phyloP scores from a whole-genome alignment of 768 basidiomycete genomes.

The Inosperma sp. region DNA sequence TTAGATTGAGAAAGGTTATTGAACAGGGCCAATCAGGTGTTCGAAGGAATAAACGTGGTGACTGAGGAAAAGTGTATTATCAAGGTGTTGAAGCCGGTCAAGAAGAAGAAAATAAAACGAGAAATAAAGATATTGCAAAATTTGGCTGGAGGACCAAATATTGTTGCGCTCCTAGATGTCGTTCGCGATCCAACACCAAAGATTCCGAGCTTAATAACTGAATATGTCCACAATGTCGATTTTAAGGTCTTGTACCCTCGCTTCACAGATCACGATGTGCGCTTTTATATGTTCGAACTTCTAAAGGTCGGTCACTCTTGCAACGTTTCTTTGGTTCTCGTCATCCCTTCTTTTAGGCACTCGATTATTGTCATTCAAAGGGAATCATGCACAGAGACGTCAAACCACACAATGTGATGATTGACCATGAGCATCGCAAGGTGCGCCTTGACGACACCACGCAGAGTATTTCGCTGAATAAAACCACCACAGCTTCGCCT shows the following conservation, averaged over 20 bases:
- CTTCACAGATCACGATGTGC: slow-evolving; percentile 92
- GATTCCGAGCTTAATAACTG: slow-evolving; percentile 94
- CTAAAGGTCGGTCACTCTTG: slow-evolving; percentile 59
- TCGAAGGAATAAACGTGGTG: slow-evolving; percentile 88
- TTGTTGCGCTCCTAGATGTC: slow-evolving; percentile 90
- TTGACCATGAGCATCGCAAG: slow-evolving; percentile 95
- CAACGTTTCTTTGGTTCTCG: neutral
- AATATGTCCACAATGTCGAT: slow-evolving; percentile 97
- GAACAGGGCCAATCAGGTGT: slow-evolving; percentile 51
- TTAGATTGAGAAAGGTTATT: slow-evolving; percentile 6
- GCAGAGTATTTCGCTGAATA: slow-evolving; percentile 12
- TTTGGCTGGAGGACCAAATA: slow-evolving; percentile 91
- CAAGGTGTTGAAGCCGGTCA: slow-evolving; percentile 97
- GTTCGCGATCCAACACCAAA: slow-evolving; percentile 95
- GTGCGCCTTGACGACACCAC: slow-evolving; percentile 37
- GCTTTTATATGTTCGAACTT: slow-evolving; percentile 95
- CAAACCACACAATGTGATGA: slow-evolving; percentile 99
- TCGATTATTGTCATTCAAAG: slow-evolving; percentile 97
- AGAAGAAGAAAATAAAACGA: slow-evolving; percentile 99
- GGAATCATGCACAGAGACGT: slow-evolving; percentile 99
- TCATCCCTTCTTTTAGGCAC: slow-evolving; percentile 49
- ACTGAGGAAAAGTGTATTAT: slow-evolving; percentile 95
- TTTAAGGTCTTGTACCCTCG: slow-evolving; percentile 96
- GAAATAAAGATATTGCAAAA: slow-evolving; percentile 99
- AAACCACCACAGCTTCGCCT: slow-evolving; percentile 63